Conservation (phyloP, 768 basidiomycete species). For the Daedaleopsis sinensis region DNA sequence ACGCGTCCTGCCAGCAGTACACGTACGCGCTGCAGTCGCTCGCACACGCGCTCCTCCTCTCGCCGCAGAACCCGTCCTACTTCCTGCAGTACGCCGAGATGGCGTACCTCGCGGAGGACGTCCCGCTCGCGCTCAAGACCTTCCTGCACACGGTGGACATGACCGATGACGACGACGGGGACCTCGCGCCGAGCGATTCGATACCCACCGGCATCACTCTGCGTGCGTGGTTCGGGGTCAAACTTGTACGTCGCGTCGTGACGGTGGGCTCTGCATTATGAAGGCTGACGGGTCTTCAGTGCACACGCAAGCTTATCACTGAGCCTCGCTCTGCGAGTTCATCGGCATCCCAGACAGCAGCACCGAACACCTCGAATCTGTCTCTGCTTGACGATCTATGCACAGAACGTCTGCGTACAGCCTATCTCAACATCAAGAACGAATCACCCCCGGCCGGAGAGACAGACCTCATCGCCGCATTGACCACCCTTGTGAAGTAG, state of each 20-base stretch:
- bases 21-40: conserved; percentile 71
- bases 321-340: conserved; percentile 40
- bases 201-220: conserved; percentile 54
- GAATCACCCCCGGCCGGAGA: conserved; percentile 29
- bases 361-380: conserved; percentile 52
- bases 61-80: conserved; percentile 86
- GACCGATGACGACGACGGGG: conserved; percentile 62
- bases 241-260: conserved; percentile 57
- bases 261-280: neutral
- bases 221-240: conserved; percentile 84
- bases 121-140: conserved; percentile 76
- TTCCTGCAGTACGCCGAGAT: conserved; percentile 87
- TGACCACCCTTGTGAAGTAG: conserved; percentile 28
- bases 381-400: conserved; percentile 69
- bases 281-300: conserved; percentile 41
- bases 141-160: conserved; percentile 82
- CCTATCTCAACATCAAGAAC: conserved; percentile 44
- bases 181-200: conserved; percentile 51
- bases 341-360: conserved; percentile 60
- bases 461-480: conserved; percentile 21
- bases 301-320: conserved; percentile 55
- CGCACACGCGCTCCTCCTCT: conserved; percentile 79
- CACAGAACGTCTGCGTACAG: conserved; percentile 66
- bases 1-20: conserved; percentile 79
- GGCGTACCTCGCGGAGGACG: conserved; percentile 77